phyloP scores from a whole-genome alignment of 495 filamentous ascomycete species.

The Penicillium goetzii region DNA sequence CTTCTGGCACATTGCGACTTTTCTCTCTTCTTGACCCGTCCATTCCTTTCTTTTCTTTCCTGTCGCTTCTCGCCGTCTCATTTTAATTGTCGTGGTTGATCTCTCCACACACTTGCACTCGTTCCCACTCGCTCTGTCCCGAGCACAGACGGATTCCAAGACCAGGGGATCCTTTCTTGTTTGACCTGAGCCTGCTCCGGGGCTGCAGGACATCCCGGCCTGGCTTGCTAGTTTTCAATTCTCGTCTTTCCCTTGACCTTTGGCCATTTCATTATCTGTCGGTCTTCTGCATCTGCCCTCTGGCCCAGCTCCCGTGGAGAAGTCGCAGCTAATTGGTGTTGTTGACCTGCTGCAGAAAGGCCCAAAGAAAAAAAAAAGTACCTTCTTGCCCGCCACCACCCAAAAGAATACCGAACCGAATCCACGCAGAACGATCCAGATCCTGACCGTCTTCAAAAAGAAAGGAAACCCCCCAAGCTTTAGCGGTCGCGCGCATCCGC shows the following conservation, averaged over 20 bases:
- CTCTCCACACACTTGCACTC: background rate
- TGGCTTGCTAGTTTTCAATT: slow-evolving; percentile 16
- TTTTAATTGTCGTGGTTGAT: slow-evolving; percentile 11
- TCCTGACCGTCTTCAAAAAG: background rate
- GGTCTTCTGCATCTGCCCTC: slow-evolving; percentile 22
- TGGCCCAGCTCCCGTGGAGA: slow-evolving; percentile 22
- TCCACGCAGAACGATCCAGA: background rate
- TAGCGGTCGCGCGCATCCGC: slow-evolving; percentile 22
- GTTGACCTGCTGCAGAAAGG: slow-evolving; percentile 21
- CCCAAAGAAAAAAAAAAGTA: slow-evolving; percentile 19
- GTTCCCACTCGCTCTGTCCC: slow-evolving; percentile 3
- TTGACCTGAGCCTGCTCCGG: slow-evolving; percentile 28
- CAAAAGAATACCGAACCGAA: background rate
- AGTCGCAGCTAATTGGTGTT: slow-evolving; percentile 19
- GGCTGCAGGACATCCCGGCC: slow-evolving; percentile 47
- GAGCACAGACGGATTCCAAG: slow-evolving; percentile 22
- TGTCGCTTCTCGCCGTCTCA: background rate
- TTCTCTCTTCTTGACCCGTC: background rate
- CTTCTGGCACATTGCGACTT: background rate
- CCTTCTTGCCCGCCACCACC: background rate
- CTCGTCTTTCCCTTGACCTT: slow-evolving; percentile 14
- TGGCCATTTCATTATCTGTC: slow-evolving; percentile 18
- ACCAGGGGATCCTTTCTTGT: slow-evolving; percentile 24
- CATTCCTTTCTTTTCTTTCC: slow-evolving; percentile 3
- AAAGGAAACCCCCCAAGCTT: background rate